Base-by-base conservation (phyloP, 345 rosid genomes). In the Brassica cretica region DNA sequence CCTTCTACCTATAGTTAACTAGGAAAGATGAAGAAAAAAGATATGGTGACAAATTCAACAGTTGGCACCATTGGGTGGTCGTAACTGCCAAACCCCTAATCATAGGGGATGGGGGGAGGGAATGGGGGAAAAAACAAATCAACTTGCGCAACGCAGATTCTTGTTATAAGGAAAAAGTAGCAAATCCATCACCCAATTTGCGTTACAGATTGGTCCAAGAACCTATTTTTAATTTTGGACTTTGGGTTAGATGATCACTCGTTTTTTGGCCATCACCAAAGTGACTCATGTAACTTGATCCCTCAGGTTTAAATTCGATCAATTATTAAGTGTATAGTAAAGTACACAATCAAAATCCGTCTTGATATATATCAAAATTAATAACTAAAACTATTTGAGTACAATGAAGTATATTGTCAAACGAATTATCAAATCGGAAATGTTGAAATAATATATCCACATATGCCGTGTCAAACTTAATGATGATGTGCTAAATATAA, bases 171-270 rank as follows among this genome's bases (percentile, higher is more conserved):
- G 73, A 75, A 59, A 75, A 18, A 67, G 62, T n/a, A 29, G 25
- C 56, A 59, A 59, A 59, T 14, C 25, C 24, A 68, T 67, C 73
- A 76, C 68, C 61, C 74, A 76, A 44, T n/a, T 68, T 76, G 74
- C 33, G 53, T 19, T 30, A 49, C 61, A 68, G 68, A 68, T 44
- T 68, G 79, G 79, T 60, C 79, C 79, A 68, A 60, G 16, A 64
- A 71, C 71, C n/a, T 33, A 10, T 55, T 53, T 24, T 7, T 4
- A 32, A 27, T 71, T 58, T 41, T 41, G n/a, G 46, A 39, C 12
- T 33, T 74, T 76, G 61, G 18, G 73, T 29, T 68, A 32, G 9
- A 39, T 39, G 46, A 46, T 68, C 16, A 3, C 65, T 77, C 15
- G 44, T 51, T 77, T 25, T 70, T 51, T 35, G 7, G 9, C 39